Evolutionary conservation across 345 rosid species (phyloP).

Genomic region (Triadica sebifera): DNA sequence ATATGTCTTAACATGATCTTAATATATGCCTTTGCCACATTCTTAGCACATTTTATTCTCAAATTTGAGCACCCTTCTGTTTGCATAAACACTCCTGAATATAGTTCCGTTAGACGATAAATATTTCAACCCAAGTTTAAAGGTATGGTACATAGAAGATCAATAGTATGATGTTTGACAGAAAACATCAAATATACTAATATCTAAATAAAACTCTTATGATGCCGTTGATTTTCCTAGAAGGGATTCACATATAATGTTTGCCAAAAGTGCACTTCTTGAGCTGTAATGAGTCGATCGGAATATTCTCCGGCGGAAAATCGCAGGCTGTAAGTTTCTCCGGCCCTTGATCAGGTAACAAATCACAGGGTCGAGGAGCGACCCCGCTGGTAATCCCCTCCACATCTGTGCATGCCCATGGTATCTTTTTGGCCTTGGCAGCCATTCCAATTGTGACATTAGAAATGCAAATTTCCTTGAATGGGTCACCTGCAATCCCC

Average conservation of each 20-base stretch:
- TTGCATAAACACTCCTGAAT: neutral
- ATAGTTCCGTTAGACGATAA: neutral
- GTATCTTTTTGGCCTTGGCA: constrained; percentile 54
- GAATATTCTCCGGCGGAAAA: constrained; percentile 51
- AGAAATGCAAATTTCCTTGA: constrained; percentile 66
- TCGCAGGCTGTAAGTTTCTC: constrained; percentile 46
- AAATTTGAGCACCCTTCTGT: neutral
- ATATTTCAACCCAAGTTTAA: neutral
- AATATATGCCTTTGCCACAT: no score
- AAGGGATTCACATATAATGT: constrained; percentile 25
- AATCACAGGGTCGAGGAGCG: constrained; percentile 48
- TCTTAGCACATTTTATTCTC: neutral
- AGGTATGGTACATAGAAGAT: neutral
- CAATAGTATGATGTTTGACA: neutral
- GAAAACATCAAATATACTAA: neutral
- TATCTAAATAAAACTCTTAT: neutral
- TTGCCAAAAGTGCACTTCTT: constrained; percentile 48
- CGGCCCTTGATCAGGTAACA: constrained; percentile 48
- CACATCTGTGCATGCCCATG: constrained; percentile 64
- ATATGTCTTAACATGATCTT: no score
- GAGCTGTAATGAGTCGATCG: constrained; percentile 63
- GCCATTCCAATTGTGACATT: constrained; percentile 62
- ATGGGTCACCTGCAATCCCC: constrained; percentile 59
- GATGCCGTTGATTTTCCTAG: neutral
- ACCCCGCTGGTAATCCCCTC: constrained; percentile 55